Percentiles rank a stretch among this genome's conserved stretches.
Conservation (phyloP, 495 filamentous ascomycete species). For the Neurospora tetrasperma region DNA sequence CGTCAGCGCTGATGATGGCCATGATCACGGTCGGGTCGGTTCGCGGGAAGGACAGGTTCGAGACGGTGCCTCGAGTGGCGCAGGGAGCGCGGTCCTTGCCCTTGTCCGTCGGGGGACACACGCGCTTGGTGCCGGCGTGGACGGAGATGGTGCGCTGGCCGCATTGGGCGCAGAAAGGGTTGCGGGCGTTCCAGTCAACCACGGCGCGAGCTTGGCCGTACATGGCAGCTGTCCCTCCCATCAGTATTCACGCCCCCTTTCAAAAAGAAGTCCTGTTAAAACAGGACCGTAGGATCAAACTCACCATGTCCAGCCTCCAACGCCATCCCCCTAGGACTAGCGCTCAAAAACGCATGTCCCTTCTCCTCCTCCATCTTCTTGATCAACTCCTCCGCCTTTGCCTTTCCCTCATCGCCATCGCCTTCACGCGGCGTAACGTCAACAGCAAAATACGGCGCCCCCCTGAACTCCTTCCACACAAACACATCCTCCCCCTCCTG, state of each 20-base stretch:
- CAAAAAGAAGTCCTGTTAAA: not conserved
- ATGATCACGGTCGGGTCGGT: conserved; percentile 95
- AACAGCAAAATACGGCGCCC: conserved; percentile 76
- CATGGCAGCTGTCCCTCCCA: conserved; percentile 54
- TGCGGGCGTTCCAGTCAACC: conserved; percentile 89
- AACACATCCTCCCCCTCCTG: conserved; percentile 12
- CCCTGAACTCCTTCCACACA: conserved; percentile 48
- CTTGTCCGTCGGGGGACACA: conserved; percentile 71
- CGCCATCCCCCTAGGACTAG: conserved; percentile 25
- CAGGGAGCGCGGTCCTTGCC: conserved; percentile 55
- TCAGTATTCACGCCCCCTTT: not conserved
- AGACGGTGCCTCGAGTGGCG: conserved; percentile 61
- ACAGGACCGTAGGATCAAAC: not conserved
- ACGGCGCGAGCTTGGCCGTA: conserved; percentile 86
- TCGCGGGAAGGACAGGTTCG: conserved; percentile 83
- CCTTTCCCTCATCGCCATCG: conserved; percentile 42
- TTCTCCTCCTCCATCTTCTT: conserved; percentile 20
- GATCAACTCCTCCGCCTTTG: conserved; percentile 40
- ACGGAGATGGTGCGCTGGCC: conserved; percentile 75
- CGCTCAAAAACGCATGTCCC: conserved; percentile 16
- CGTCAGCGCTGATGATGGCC: conserved; percentile 70
- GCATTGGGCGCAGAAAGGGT: conserved; percentile 84
- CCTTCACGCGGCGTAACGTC: conserved; percentile 63
- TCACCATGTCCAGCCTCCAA: conserved; percentile 35
- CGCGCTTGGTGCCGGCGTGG: conserved; percentile 83